Percentiles rank a stretch among this genome's conserved stretches.
phyloP scores from a whole-genome alignment of 2,329 filamentous ascomycete species.

The Penicillium sp. region DNA sequence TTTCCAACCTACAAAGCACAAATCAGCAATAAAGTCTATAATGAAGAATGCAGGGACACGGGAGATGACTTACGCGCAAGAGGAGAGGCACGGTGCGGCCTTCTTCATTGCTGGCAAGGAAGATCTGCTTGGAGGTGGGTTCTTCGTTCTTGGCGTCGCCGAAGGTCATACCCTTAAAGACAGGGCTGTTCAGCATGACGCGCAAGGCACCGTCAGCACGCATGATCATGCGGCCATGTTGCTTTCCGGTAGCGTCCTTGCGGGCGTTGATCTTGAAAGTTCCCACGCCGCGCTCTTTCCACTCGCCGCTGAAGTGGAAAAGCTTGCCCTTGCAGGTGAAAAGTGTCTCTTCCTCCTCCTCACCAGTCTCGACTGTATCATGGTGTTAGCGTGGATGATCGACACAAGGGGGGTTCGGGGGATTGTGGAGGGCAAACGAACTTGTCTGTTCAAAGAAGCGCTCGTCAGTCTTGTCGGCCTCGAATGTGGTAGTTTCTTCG shows the following conservation, averaged over 20 bases:
- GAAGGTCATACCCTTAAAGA: constrained; percentile 78
- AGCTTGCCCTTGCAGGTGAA: constrained; percentile 80
- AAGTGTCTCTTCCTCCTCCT: constrained; percentile 76
- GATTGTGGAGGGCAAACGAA: constrained; percentile 46
- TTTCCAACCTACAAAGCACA: constrained; percentile 39
- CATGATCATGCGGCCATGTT: constrained; percentile 76
- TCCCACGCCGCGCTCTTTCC: constrained; percentile 88
- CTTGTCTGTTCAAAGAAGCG: constrained; percentile 63
- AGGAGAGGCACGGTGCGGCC: constrained; percentile 56
- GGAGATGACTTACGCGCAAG: constrained; percentile 55
- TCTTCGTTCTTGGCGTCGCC: constrained; percentile 65
- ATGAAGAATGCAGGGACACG: not conserved
- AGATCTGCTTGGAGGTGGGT: constrained; percentile 69
- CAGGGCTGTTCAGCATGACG: constrained; percentile 80
- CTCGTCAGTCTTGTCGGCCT: constrained; percentile 51
- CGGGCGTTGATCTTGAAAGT: constrained; percentile 79
- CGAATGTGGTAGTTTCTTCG: constrained; percentile 53
- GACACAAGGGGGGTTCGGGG: not conserved
- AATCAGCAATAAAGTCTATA: constrained; percentile 3
- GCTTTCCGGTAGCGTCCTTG: constrained; percentile 58
- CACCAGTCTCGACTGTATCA: constrained; percentile 75
- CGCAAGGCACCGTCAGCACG: constrained; percentile 86
- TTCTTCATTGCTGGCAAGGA: constrained; percentile 62
- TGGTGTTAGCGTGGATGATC: constrained; percentile 29
- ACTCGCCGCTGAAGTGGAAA: constrained; percentile 74